These are phyloP conservation scores for Lachancea waltii DNA, from an alignment of 805 yeast genomes.

Conservation along the genomic window DNA sequence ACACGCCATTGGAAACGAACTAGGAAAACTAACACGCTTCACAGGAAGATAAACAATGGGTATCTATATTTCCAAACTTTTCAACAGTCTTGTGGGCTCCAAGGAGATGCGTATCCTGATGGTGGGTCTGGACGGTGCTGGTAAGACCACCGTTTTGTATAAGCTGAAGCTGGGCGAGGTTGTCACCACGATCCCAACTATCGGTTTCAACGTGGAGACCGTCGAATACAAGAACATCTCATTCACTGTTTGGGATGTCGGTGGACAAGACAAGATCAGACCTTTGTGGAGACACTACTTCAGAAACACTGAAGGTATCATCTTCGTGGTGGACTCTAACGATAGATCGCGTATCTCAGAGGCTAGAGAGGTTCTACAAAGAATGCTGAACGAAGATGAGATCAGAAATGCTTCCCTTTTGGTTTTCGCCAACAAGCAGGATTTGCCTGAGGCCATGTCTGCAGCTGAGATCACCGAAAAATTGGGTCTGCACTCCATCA, in stretches of 20 bases:
- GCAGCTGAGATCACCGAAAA: conserved; percentile 98
- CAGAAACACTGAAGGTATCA: conserved; percentile 98
- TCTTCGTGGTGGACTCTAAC: conserved; percentile 95
- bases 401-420: conserved; percentile 91
- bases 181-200: conserved; percentile 93
- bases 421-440: conserved; percentile 97
- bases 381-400: conserved; percentile 98
- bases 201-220: conserved; percentile 96
- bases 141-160: conserved; percentile 94
- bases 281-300: conserved; percentile 98
- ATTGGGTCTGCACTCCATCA: conserved; percentile 91
- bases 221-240: conserved; percentile 96
- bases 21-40: conserved; percentile 1
- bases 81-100: conserved; percentile 93
- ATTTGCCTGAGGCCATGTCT: conserved; percentile 97
- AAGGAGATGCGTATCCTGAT: conserved; percentile 96
- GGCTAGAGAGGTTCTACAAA: conserved; percentile 96
- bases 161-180: conserved; percentile 93
- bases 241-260: conserved; percentile 98
- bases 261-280: conserved; percentile 99
- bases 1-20: too few species aligned
- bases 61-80: conserved; percentile 87
- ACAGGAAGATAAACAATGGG: conserved; percentile 57
- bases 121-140: conserved; percentile 98
- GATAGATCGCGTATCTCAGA: conserved; percentile 97